Evolutionary conservation across 495 filamentous ascomycete species (phyloP), one percentile per base, ranked within the genome.

Genomic region (Xylaria grammica): DNA sequence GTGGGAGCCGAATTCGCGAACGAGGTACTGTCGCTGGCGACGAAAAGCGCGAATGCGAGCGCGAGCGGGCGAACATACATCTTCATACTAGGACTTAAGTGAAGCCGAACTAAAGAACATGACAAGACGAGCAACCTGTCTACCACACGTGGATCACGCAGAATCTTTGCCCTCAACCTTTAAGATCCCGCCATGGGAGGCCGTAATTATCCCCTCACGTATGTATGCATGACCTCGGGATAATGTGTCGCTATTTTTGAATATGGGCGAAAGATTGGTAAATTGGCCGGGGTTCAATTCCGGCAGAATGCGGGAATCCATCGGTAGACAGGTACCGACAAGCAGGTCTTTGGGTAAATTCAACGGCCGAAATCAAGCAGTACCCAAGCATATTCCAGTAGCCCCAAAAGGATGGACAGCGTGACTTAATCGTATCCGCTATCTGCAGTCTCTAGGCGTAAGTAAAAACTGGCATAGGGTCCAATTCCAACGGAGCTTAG

Each of bases 281-380:
- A 52, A 65, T 54, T 68, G 66, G 63, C 66, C 63, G 56, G 68
- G 68, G n/a, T 72, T 30, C 32, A 62, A 49, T 45, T 73, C 53
- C 68, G 71, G 71, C 65, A 71, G 69, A 73, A 73, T 73, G 65
- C 66, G 56, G 48, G 57, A 68, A 24, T 24, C 26, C 29, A 59
- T 20, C 4, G 8, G 36, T 48, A 46, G 56, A 10, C 42, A 34
- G 45, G 26, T 48, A 48, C 42, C 36, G 56, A 34, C 11, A 51
- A 52, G 32, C 7, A 61, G 2, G 15, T 49, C 46, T 49, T 42
- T 38, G 58, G 45, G 24, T 61, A 61, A 51, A 61, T 61, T 52
- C 29, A 52, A 42, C 22, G 32, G 34, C 36, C 57, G 9, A 49
- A 24, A 1, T 13, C 54, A 20, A 40, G 36, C 29, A 38, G 32